Conservation (phyloP, 192 early-diverging fungal species). For the Tieghemiomyces parasiticus region DNA sequence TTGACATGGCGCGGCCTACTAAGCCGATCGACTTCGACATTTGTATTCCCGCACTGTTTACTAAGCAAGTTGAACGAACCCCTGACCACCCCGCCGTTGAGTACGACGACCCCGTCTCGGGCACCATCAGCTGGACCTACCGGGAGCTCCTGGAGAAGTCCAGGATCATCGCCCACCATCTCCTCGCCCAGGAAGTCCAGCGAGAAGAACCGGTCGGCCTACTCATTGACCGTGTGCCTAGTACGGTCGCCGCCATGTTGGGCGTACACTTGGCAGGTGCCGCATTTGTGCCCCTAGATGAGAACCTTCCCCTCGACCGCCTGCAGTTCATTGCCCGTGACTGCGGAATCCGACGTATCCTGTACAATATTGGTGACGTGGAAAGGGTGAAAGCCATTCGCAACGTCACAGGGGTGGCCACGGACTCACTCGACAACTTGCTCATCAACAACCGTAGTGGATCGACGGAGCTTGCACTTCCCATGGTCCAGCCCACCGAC, state of each 20-base stretch:
- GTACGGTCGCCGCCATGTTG: background rate
- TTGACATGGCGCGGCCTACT: background rate
- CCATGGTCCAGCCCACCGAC: background rate
- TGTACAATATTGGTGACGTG: background rate
- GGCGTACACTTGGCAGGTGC: background rate
- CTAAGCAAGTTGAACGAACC: background rate
- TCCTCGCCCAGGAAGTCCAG: background rate
- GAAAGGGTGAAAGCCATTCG: background rate
- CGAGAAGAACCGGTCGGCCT: background rate
- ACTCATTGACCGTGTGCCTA: background rate
- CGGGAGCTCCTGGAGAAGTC: background rate
- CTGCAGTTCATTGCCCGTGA: background rate
- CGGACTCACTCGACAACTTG: background rate
- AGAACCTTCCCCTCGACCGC: background rate
- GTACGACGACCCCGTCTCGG: no score
- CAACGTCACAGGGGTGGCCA: background rate
- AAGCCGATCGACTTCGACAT: background rate
- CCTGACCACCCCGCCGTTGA: background rate
- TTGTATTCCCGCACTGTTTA: background rate
- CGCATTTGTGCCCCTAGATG: background rate
- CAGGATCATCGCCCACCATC: background rate
- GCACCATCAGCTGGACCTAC: background rate
- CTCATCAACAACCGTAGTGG: background rate
- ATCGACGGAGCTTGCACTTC: background rate
- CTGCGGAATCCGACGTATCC: background rate